Base-by-base conservation (phyloP, 371 early-diverging fungal genomes). In the Saksenaea oblongispora region DNA sequence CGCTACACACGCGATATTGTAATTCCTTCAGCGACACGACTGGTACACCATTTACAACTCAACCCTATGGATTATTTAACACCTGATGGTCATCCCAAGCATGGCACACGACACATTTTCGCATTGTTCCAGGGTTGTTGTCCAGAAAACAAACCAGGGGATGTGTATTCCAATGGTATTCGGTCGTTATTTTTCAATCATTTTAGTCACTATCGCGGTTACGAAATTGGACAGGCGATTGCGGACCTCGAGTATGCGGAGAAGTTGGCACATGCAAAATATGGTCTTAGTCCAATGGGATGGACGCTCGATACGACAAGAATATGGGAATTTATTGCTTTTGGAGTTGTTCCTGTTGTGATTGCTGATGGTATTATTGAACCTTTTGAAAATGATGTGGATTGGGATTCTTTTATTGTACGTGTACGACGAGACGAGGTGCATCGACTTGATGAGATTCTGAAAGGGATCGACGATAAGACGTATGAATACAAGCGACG, bases 281-380 rank as follows among this genome's bases (percentile, higher is more conserved):
- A 79, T 58, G 84, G 86, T 2, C 63, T 85, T 1, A 70, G 75
- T n/a, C 86, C 86, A 1, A 75, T 79, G 80, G 83, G 82, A 1
- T 83, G 83, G 80, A 82, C 83, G 3, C 65, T 85, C 56, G 83
- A 82, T 61, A 82, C 85, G 0, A 82, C 82, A 0, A 74, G 85
- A 24, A 69, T 85, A 26, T 85, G 85, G 83, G 85, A 85, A 61
- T 85, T 76, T 53, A 73, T 85, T 61, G 85, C 85, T 0, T 85
- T 81, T 70, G 85, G 83, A 14, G 86, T 85, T 0, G 84, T 85
- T 0, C 84, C 86, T 17, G 79, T 83, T 0, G 79, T 85, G 11
- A 79, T 83, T 70, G 81, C 84, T 10, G 86, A 85, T 64, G 86
- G 83, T 8, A 83, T 85, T 44, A 67, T 83, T 53, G 83, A 81